These are phyloP conservation scores for Leishmania braziliensis DNA, from an alignment of 208 protist species.

Conservation along the genomic window DNA sequence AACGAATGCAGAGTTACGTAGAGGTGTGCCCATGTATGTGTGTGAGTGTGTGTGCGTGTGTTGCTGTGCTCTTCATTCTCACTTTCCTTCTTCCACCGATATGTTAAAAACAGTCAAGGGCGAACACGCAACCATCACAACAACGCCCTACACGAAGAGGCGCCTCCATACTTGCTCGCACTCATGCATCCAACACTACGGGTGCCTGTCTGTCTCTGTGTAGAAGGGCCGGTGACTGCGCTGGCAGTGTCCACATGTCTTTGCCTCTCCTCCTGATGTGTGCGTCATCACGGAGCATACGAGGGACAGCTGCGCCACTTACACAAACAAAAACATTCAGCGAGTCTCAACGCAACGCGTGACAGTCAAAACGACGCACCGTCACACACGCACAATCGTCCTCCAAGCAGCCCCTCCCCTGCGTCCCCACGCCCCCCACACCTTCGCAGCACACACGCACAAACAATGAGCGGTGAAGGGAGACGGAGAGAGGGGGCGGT, in stretches of 20 bases:
- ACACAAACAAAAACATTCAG: not conserved
- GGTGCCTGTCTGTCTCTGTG: not conserved
- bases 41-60: constrained; percentile 4
- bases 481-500: not conserved
- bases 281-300: not conserved
- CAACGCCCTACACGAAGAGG: not conserved
- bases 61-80: not conserved
- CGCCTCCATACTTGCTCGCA: not conserved
- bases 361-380: not conserved
- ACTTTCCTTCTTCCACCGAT: not conserved
- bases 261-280: not conserved
- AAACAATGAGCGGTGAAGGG: not conserved
- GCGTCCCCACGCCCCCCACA: too few relatives aligned
- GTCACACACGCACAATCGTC: not conserved
- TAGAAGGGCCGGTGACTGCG: not conserved
- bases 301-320: not conserved
- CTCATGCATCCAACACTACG: not conserved
- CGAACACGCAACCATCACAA: not conserved
- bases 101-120: not conserved
- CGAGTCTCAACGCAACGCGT: not conserved
- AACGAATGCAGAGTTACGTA: not conserved
- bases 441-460: not conserved
- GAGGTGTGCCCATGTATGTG: not conserved
- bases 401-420: not conserved
- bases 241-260: not conserved